phyloP scores from a whole-genome alignment of 176 grass and related monocot species.

The Zea luxurians region DNA sequence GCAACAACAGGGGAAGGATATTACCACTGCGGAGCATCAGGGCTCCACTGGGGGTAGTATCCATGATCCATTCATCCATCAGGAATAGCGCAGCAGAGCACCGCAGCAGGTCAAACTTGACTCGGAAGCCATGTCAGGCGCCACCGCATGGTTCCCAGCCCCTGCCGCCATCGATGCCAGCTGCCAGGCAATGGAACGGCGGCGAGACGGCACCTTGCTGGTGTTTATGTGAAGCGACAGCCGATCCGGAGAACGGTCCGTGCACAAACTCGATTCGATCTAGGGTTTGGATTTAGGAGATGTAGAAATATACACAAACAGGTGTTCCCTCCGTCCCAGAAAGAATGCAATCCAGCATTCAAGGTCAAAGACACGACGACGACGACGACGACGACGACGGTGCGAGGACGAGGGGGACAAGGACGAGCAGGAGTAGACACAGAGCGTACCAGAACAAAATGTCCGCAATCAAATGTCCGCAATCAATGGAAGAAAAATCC shows the following conservation, averaged over 20 bases:
- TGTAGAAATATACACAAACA: not conserved
- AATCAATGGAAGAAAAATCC: not conserved
- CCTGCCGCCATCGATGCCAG: not conserved
- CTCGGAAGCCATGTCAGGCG: not conserved
- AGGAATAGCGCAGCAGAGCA: not conserved
- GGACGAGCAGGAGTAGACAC: not conserved
- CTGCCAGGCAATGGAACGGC: not conserved
- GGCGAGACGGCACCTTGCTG: constrained; percentile 10
- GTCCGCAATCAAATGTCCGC: not conserved
- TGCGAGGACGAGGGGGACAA: not conserved
- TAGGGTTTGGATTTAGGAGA: not conserved
- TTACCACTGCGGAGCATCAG: not conserved
- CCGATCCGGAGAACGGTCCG: not conserved
- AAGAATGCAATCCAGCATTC: not conserved
- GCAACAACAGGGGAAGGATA: too few relatives aligned
- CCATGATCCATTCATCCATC: not conserved
- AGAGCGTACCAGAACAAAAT: not conserved
- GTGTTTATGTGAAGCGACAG: not conserved
- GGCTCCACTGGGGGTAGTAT: not conserved
- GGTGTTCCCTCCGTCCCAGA: not conserved
- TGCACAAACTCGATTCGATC: not conserved
- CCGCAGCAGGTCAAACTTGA: not conserved
- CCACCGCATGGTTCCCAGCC: constrained; percentile 25
- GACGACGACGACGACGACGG: not conserved
- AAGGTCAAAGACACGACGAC: not conserved